Percentiles rank a stretch among this genome's conserved stretches.
phyloP scores from a whole-genome alignment of 768 basidiomycete genomes.

The Rhizopogon roseolus region DNA sequence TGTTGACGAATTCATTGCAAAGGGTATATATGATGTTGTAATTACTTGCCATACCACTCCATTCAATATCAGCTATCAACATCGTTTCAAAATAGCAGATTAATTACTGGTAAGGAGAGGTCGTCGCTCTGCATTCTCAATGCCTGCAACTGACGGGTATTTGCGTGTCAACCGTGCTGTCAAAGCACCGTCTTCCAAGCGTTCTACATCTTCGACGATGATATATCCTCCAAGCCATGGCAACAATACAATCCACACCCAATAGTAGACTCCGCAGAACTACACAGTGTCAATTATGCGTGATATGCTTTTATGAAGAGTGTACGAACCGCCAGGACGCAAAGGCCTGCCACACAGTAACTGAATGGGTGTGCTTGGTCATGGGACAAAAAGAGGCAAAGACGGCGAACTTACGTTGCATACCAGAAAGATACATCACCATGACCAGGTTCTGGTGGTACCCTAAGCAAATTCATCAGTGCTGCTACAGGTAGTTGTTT shows the following conservation, averaged over 20 bases:
- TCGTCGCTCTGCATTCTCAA: background rate
- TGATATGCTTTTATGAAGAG: too few species aligned
- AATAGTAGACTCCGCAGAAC: constrained; percentile 23
- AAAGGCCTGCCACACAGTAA: constrained; percentile 23
- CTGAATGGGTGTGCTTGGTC: constrained; percentile 6
- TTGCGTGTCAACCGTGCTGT: constrained; percentile 29
- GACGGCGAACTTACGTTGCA: constrained; percentile 13
- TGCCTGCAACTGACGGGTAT: background rate
- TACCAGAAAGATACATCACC: constrained; percentile 29
- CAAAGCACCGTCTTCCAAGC: constrained; percentile 28
- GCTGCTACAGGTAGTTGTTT: background rate
- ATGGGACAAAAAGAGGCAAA: background rate
- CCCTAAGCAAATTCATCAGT: constrained; percentile 11
- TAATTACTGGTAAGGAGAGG: background rate
- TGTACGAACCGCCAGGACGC: constrained; percentile 19
- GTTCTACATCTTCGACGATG: constrained; percentile 43
- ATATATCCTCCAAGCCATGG: constrained; percentile 41
- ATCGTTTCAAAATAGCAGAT: too few species aligned
- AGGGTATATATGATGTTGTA: background rate
- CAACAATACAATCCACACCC: constrained; percentile 39
- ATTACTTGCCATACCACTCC: background rate
- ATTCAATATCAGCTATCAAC: background rate
- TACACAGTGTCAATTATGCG: background rate
- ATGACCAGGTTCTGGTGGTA: constrained; percentile 21
- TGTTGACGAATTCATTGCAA: background rate